phyloP scores from a whole-genome alignment of 2,329 filamentous ascomycete genomes.

The Colletotrichum cereale region DNA sequence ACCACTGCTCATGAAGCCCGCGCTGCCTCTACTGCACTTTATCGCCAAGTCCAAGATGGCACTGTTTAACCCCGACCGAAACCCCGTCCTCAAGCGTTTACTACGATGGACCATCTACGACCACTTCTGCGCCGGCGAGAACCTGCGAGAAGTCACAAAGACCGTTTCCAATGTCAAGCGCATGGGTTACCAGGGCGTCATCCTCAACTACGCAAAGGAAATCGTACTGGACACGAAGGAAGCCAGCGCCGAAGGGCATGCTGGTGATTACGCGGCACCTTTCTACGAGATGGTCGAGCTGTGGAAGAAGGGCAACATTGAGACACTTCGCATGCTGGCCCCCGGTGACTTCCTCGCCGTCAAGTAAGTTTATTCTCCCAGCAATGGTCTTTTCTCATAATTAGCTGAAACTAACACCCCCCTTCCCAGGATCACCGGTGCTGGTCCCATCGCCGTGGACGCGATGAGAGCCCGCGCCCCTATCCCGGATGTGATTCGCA shows the following conservation, averaged over 20 bases:
- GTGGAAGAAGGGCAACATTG: conserved; percentile 81
- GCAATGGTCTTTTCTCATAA: too few relatives aligned
- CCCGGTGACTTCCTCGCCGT: conserved; percentile 74
- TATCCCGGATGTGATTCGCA: conserved; percentile 73
- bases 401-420: neutral
- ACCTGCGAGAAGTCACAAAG: conserved; percentile 72
- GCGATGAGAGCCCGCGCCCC: conserved; percentile 72
- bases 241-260: conserved; percentile 59
- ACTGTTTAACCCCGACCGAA: conserved; percentile 77
- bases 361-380: conserved; percentile 59
- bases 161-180: conserved; percentile 76
- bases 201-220: conserved; percentile 87
- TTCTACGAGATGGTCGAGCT: conserved; percentile 68
- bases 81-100: conserved; percentile 76
- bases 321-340: conserved; percentile 79
- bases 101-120: conserved; percentile 89
- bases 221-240: conserved; percentile 72
- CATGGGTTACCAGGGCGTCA: conserved; percentile 86
- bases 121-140: conserved; percentile 92
- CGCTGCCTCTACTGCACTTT: conserved; percentile 23
- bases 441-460: conserved; percentile 79
- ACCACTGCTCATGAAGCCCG: conserved; percentile 28
- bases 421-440: conserved; percentile 78
- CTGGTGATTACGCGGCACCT: conserved; percentile 52
- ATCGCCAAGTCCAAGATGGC: conserved; percentile 29